Evolutionary conservation across 352 stramenopile species (phyloP), one percentile per base, ranked within the genome.

Genomic region (Blastocystis hominis): DNA sequence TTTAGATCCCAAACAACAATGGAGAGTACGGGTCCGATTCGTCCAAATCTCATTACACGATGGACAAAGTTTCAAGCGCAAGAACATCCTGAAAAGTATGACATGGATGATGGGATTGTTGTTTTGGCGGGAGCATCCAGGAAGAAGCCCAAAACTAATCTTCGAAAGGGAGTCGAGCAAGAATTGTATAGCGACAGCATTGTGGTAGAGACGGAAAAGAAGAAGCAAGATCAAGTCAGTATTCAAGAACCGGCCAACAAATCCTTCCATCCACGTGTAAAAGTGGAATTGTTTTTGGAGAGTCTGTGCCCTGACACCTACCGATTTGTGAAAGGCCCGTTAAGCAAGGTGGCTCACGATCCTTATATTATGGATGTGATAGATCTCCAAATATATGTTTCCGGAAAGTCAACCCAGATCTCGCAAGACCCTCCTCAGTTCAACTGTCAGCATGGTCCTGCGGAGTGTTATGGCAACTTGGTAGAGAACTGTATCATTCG

Each of bases 331-430:
- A 75, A 44, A 30, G 53, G 54, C n/a, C 20, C 54, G 15, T 30
- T 87, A n/a, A 87, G 66, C 36, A 78, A 87, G 54, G 66, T 87
- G 36, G 66, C 62, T 5, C 62, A 87, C 24, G 62, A 87, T 87
- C 77, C 62, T 17, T 24, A 7, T 50, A 87, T 87, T 13, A 87
- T 87, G 77, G 34, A 30, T 0, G 64, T 87, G 17, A 77, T 46
- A 2, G 77, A 87, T 59, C 66, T 87, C 13, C 62, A 87, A 15
- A 87, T 87, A 6, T 78, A 78, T 47, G 47, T 66, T 5, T 87
- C 64, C 53, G 77, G 77, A 2, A 87, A 87, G 53, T 36, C 42
- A 3, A 46, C 47, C 15, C 62, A 75, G 44, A 76, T 61, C 4
- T 78, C 62, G 3, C 9, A 34, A 5, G 66, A 78, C 7, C 77